These are phyloP conservation scores for Microstegium vimineum DNA, from an alignment of 176 grass and related monocot genomes.

Conservation along the genomic window DNA sequence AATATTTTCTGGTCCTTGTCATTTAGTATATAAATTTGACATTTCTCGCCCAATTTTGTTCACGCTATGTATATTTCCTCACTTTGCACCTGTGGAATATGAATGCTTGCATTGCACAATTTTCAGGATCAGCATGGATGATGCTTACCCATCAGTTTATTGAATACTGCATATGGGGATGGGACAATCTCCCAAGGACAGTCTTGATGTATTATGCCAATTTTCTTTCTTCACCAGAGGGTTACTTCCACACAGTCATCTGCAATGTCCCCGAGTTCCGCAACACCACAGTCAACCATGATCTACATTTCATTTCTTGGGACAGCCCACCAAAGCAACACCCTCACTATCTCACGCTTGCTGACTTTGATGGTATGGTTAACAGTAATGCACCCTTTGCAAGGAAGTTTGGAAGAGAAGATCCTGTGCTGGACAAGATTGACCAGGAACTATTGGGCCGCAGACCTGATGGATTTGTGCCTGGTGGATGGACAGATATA, in stretches of 20 bases:
- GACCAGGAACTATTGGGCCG: conserved; percentile 71
- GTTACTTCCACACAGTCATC: conserved; percentile 98
- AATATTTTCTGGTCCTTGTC: not conserved
- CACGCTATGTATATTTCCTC: not conserved
- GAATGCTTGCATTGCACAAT: conserved; percentile 20
- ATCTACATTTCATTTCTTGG: conserved; percentile 98
- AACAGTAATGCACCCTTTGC: conserved; percentile 85
- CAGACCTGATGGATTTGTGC: conserved; percentile 49
- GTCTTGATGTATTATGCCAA: conserved; percentile 99
- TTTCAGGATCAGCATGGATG: conserved; percentile 98
- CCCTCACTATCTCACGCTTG: conserved; percentile 72
- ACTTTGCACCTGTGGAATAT: conserved; percentile 12
- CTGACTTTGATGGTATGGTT: conserved; percentile 66
- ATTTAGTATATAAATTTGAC: not conserved
- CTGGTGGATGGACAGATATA: conserved; percentile 63
- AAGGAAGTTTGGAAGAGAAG: conserved; percentile 80
- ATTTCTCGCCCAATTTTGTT: not conserved
- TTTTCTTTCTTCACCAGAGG: conserved; percentile 88
- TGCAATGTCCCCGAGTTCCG: conserved; percentile 85
- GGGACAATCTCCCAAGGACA: conserved; percentile 97
- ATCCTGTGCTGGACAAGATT: conserved; percentile 85
- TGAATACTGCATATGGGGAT: conserved; percentile 95
- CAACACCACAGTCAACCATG: conserved; percentile 94
- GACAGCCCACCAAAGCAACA: conserved; percentile 99
- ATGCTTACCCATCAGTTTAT: conserved; percentile 87